These are phyloP conservation scores for Torulaspora microellipsoides DNA, from an alignment of 805 yeast genomes.

Conservation along the genomic window DNA sequence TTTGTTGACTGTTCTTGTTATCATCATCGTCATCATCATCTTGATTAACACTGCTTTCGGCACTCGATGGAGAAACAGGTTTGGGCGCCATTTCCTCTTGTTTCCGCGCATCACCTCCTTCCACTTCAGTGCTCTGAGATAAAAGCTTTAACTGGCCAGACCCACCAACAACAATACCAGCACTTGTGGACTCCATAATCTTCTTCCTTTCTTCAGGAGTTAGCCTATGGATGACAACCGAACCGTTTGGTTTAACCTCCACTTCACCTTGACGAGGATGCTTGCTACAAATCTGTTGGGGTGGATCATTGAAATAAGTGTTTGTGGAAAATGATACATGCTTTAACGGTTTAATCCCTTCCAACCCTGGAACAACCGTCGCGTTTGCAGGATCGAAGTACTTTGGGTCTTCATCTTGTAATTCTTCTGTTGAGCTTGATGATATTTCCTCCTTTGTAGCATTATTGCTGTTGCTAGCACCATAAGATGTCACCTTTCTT, in stretches of 20 bases:
- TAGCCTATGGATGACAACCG: constrained; percentile 49
- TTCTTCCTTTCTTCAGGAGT: constrained; percentile 50
- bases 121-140: constrained; percentile 8
- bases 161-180: constrained; percentile 78
- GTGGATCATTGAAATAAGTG: constrained; percentile 76
- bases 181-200: constrained; percentile 43
- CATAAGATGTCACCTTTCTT: constrained; percentile 32
- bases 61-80: constrained; percentile 6
- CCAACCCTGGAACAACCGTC: constrained; percentile 38
- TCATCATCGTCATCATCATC: constrained; percentile 16
- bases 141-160: constrained; percentile 57
- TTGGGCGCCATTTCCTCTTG: constrained; percentile 24
- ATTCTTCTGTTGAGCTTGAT: background rate
- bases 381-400: constrained; percentile 23
- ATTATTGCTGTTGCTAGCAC: constrained; percentile 8
- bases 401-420: background rate
- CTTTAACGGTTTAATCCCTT: constrained; percentile 41
- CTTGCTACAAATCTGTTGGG: constrained; percentile 83
- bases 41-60: background rate
- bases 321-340: constrained; percentile 76
- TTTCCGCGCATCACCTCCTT: constrained; percentile 14
- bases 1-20: constrained; percentile 19
- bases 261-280: constrained; percentile 81
- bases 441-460: constrained; percentile 14
- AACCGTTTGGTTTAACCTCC: constrained; percentile 52